A percentile compares a stretch with the other conserved stretches of the same genome.
Evolutionary conservation across 306 rosid genomes (phyloP).

Genomic region (Malus sylvestris): DNA sequence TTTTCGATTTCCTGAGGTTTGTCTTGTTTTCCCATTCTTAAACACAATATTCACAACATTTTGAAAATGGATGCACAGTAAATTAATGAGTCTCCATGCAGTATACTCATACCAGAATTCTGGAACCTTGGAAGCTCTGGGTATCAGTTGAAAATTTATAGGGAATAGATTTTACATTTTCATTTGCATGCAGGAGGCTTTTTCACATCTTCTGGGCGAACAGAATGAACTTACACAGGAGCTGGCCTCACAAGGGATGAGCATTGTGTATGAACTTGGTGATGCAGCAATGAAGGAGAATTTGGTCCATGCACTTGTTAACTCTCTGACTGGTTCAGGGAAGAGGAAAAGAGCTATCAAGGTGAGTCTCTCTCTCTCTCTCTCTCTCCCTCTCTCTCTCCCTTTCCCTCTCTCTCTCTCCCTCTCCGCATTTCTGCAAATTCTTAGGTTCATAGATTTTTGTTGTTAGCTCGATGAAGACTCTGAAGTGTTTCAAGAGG

Average conservation of each 20-base stretch:
- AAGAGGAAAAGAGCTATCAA: slow-evolving; percentile 90
- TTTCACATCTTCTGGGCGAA: slow-evolving; percentile 85
- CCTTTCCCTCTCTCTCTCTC: background rate
- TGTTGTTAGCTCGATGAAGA: slow-evolving; percentile 78
- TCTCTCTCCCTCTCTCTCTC: background rate
- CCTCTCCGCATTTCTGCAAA: background rate
- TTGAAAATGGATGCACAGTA: background rate
- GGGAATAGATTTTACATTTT: background rate
- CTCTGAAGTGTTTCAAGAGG: slow-evolving; percentile 87
- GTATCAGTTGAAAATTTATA: background rate
- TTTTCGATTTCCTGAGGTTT: too few relatives aligned
- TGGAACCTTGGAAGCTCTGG: background rate
- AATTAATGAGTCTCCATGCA: background rate
- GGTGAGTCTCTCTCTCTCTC: slow-evolving; percentile 40
- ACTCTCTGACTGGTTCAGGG: slow-evolving; percentile 79
- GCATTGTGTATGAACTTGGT: slow-evolving; percentile 95
- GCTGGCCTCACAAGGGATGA: slow-evolving; percentile 98
- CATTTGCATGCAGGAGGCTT: slow-evolving; percentile 77
- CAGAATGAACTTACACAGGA: slow-evolving; percentile 97
- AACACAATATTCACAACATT: background rate
- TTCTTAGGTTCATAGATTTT: background rate
- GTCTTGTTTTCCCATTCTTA: too few relatives aligned
- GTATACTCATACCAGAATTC: background rate
- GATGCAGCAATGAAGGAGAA: slow-evolving; percentile 73
- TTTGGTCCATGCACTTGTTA: slow-evolving; percentile 86